Conservation (phyloP, 2,329 filamentous ascomycete species). For the Coniella lustricola region DNA sequence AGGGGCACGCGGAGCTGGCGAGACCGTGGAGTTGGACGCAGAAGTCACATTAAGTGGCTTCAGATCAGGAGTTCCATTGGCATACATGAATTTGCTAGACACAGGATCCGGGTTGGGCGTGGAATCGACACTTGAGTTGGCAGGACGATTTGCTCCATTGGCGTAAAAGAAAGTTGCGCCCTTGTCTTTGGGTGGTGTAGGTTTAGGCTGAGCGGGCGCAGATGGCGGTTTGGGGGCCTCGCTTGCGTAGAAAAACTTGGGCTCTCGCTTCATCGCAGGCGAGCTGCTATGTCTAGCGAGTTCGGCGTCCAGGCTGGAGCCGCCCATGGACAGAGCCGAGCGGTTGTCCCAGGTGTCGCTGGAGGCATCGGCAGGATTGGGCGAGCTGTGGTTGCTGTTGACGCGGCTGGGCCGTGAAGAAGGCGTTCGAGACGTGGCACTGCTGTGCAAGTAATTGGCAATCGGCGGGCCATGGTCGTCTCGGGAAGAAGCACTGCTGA, state of each 20-base stretch:
- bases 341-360: constrained; percentile 32
- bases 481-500: constrained; percentile 24
- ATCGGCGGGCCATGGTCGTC: constrained; percentile 49
- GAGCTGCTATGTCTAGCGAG: constrained; percentile 22
- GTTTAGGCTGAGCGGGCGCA: constrained; percentile 34
- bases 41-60: constrained; percentile 30
- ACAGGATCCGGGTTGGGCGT: constrained; percentile 30
- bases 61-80: constrained; percentile 54
- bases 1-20: constrained; percentile 36
- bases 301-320: constrained; percentile 26
- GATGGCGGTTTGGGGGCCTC: constrained; percentile 51
- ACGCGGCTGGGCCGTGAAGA: constrained; percentile 59
- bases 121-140: constrained; percentile 16
- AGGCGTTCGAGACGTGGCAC: constrained; percentile 73
- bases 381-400: constrained; percentile 61
- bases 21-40: constrained; percentile 39
- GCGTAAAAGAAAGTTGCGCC: constrained; percentile 50
- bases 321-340: constrained; percentile 28
- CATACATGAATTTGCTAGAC: constrained; percentile 68
- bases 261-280: constrained; percentile 32
- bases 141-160: constrained; percentile 38
- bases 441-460: constrained; percentile 53
- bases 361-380: constrained; percentile 35
- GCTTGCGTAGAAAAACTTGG: constrained; percentile 90
- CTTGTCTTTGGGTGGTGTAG: constrained; percentile 24